Evolutionary conservation across 495 filamentous ascomycete genomes (phyloP), one percentile per base, ranked within the genome.

Genomic region (Podospora pseudopauciseta): DNA sequence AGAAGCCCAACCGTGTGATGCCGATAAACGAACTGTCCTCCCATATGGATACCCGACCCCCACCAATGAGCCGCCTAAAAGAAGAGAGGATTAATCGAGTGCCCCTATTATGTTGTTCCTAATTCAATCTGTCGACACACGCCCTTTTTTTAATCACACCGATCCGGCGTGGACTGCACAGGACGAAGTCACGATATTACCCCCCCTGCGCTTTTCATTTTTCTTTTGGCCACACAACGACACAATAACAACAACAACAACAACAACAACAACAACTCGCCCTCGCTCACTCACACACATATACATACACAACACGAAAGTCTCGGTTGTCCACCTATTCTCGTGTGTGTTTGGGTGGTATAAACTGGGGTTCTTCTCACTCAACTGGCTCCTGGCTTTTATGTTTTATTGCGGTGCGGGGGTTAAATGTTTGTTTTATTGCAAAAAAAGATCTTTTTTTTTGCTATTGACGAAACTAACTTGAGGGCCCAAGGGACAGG

Each of bases 171-270:
- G 77, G 75, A 76, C 39, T 16, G 39, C 7, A 49, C 78, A 81
- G 81, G 80, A 86, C 80, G 83, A 86, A 81, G 81, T 84, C 77
- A 86, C 82, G 83, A 86, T 78, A 79, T 76, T 23, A 23, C 27
- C 61, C 61, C 32, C 28, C 61, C 30, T 32, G 39, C 39, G 39
- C 39, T 49, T 49, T 49, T 16, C 39, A 49, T 49, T 49, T 49
- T 49, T 49, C 39, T 16, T 49, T 49, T 49, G 39, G 13, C 39
- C 15, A 11, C 15, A 11, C 39, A 49, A 49, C 39, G 39, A 49
- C 39, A 13, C 39, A 49, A 49, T 11, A 49, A 49, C 39, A 53
- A 44, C 16, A 16, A 26, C 16, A 16, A 23, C 7, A 49, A n/a
- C 39, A 23, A 23, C 23, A 23, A 23, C 23, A 16, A 26, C 66